A percentile compares a stretch with the other conserved stretches of the same genome.
Evolutionary conservation across 306 rosid species (phyloP).

Genomic region (Vicia villosa): DNA sequence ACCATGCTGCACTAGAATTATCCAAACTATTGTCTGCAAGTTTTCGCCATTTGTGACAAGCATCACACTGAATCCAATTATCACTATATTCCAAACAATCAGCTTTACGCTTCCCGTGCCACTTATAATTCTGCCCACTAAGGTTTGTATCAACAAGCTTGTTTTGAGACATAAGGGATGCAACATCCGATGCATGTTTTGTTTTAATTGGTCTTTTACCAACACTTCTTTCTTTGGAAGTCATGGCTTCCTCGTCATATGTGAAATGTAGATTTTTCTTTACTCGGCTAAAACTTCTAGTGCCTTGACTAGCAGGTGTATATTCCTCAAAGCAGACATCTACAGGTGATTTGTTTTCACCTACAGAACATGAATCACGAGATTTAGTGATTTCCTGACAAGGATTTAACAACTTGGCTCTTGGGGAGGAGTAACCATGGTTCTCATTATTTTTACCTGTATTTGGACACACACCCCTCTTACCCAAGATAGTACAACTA

Average conservation of each 20-base stretch:
- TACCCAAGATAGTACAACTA: constrained; percentile 40
- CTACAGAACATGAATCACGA: constrained; percentile 44
- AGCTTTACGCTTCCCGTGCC: constrained; percentile 32
- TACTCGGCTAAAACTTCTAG: constrained; percentile 58
- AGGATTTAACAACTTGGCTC: constrained; percentile 52
- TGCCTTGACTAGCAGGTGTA: constrained; percentile 44
- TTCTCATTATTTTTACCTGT: constrained; percentile 45
- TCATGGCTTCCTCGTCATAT: constrained; percentile 50
- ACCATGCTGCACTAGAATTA: constrained; percentile 74
- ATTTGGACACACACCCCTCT: constrained; percentile 50
- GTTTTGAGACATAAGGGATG: constrained; percentile 36
- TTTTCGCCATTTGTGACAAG: constrained; percentile 92
- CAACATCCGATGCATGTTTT: constrained; percentile 42
- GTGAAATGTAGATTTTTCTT: constrained; percentile 56
- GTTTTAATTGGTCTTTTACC: constrained; percentile 40
- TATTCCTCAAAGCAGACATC: constrained; percentile 49
- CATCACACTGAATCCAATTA: constrained; percentile 94
- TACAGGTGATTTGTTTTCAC: constrained; percentile 50
- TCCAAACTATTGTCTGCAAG: constrained; percentile 58
- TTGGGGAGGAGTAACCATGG: constrained; percentile 54
- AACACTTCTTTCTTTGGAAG: constrained; percentile 40
- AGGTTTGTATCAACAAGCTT: constrained; percentile 47
- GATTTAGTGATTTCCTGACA: constrained; percentile 40
- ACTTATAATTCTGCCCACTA: constrained; percentile 41
- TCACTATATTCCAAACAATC: constrained; percentile 55